Conservation (phyloP, 176 grass and related monocot genomes). For the Avena insularis region DNA sequence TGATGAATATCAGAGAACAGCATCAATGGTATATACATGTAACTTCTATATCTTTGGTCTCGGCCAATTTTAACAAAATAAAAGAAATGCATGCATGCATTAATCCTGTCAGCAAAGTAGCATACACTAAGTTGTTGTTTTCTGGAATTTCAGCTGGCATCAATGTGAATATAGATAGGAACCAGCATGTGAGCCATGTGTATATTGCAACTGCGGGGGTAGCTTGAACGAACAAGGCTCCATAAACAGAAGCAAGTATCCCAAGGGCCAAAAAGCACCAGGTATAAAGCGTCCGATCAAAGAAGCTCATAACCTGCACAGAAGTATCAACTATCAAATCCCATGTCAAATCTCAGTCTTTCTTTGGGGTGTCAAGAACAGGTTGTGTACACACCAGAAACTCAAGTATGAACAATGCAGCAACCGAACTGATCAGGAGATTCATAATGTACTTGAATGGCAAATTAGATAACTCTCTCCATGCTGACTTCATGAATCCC, state of each 20-base stretch:
- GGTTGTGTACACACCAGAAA: conserved; percentile 69
- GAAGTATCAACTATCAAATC: conserved; percentile 44
- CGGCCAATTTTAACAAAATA: conserved; percentile 17
- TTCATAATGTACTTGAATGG: conserved; percentile 69
- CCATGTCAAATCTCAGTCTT: conserved; percentile 43
- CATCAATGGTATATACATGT: not conserved
- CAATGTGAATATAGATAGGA: conserved; percentile 93
- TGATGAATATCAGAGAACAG: conserved; percentile 6
- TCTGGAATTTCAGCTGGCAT: conserved; percentile 99
- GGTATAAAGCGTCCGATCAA: conserved; percentile 84
- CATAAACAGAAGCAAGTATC: conserved; percentile 57
- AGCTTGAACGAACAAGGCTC: conserved; percentile 57
- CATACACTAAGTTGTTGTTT: conserved; percentile 94
- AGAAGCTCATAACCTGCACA: conserved; percentile 91
- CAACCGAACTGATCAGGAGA: conserved; percentile 58
- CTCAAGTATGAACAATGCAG: conserved; percentile 81
- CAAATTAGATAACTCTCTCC: conserved; percentile 65
- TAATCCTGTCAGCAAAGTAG: conserved; percentile 38
- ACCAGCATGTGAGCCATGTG: conserved; percentile 81
- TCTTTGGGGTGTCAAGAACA: conserved; percentile 15
- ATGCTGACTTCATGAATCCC: conserved; percentile 68
- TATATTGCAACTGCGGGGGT: conserved; percentile 62
- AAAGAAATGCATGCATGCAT: conserved; percentile 26
- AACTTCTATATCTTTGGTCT: conserved; percentile 6
- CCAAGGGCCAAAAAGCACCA: conserved; percentile 90